phyloP scores from a whole-genome alignment of 2,329 filamentous ascomycete genomes.

The Huntiella moniliformis region DNA sequence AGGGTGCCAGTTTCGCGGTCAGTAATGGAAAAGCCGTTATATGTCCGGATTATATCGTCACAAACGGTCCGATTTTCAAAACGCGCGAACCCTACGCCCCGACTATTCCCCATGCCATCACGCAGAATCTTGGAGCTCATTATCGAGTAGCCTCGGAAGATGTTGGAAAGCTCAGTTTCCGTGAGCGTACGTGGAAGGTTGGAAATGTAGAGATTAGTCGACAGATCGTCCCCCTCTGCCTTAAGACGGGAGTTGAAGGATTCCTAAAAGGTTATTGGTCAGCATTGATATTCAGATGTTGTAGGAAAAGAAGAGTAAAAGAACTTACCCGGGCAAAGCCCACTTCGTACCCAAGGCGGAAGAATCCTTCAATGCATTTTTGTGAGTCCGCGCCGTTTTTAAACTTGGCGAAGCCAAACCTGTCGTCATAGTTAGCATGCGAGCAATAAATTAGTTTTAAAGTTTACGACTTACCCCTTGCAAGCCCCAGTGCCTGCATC shows the following conservation, averaged over 20 bases:
- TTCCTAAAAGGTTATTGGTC: conserved; percentile 38
- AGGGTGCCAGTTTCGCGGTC: conserved; percentile 36
- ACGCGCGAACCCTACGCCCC: conserved; percentile 94
- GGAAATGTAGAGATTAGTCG: conserved; percentile 95
- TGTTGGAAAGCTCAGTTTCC: conserved; percentile 64
- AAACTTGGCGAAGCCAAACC: conserved; percentile 96
- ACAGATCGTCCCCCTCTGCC: conserved; percentile 72
- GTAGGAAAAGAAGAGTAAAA: not conserved
- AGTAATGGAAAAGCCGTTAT: conserved; percentile 60
- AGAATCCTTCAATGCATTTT: conserved; percentile 89
- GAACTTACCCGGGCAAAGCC: conserved; percentile 72
- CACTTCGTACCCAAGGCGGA: conserved; percentile 86
- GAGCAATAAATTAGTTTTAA: not conserved
- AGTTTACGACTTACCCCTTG: conserved; percentile 54
- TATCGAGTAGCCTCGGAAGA: conserved; percentile 65
- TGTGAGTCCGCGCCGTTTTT: conserved; percentile 74
- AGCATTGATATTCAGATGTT: not conserved
- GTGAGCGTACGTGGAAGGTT: conserved; percentile 86
- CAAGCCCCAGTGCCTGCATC: conserved; percentile 83
- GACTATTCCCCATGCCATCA: conserved; percentile 78
- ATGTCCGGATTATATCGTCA: conserved; percentile 71
- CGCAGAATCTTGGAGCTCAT: conserved; percentile 90
- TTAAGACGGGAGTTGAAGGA: conserved; percentile 97
- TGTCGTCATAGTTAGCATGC: conserved; percentile 20
- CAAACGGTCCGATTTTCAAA: conserved; percentile 82